Evolutionary conservation across 768 basidiomycete genomes (phyloP).

Genomic region (Nevesoporus exiguus): DNA sequence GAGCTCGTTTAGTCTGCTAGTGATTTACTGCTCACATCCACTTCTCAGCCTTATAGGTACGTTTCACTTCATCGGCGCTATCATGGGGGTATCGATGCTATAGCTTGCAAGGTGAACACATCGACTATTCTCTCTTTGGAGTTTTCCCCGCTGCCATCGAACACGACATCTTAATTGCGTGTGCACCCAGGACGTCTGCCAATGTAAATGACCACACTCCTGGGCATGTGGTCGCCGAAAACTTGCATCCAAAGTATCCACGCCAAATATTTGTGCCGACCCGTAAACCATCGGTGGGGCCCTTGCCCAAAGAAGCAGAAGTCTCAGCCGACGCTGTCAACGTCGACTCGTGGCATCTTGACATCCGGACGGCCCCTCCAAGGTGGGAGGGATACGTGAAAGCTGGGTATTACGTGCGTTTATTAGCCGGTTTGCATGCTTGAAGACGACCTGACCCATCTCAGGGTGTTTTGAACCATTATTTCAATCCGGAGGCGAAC

Average conservation of each 20-base stretch:
- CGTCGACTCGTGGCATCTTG: constrained; percentile 63
- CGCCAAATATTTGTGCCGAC: constrained; percentile 58
- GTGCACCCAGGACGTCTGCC: constrained; percentile 41
- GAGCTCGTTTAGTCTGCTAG: no score
- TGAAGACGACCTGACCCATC: not conserved
- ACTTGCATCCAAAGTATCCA: constrained; percentile 56
- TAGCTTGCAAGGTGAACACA: constrained; percentile 64
- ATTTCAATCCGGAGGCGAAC: constrained; percentile 39
- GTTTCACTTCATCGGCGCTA: not conserved
- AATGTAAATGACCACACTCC: constrained; percentile 27
- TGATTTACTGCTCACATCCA: not conserved
- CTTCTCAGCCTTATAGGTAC: constrained; percentile 34
- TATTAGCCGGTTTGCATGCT: not conserved
- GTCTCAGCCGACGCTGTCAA: constrained; percentile 33
- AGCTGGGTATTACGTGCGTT: constrained; percentile 74
- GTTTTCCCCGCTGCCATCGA: constrained; percentile 85
- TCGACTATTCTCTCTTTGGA: constrained; percentile 82
- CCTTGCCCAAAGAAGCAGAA: constrained; percentile 31
- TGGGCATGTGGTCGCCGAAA: constrained; percentile 61
- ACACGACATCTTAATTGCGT: constrained; percentile 79
- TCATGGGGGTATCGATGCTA: not conserved
- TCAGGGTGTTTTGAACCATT: constrained; percentile 65
- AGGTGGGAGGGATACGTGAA: constrained; percentile 89
- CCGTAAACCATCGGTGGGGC: constrained; percentile 24
- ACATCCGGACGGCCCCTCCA: constrained; percentile 59